phyloP scores from a whole-genome alignment of 306 rosid species.

The Quercus robur region DNA sequence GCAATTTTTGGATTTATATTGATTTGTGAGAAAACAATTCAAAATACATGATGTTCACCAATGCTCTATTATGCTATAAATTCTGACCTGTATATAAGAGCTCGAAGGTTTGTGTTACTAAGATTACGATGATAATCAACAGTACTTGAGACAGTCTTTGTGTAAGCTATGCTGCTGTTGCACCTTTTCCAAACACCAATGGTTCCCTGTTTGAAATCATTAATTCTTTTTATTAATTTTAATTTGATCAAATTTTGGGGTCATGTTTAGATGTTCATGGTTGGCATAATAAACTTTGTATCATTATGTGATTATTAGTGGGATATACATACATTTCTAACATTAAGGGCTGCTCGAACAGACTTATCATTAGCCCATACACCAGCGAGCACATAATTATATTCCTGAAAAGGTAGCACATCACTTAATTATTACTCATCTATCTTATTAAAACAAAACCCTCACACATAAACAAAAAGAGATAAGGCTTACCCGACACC shows the following conservation, averaged over 20 bases:
- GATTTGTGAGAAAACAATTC: not conserved
- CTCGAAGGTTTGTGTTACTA: constrained; percentile 17
- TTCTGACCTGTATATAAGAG: constrained; percentile 24
- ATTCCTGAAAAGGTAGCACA: constrained; percentile 1
- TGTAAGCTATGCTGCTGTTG: constrained; percentile 27
- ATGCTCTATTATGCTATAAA: not conserved
- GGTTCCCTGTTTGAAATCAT: constrained; percentile 4
- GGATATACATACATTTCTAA: constrained; percentile 10
- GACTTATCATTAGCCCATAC: constrained; percentile 22
- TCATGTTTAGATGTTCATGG: not conserved
- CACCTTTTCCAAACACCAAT: constrained; percentile 29
- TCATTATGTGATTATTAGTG: not conserved
- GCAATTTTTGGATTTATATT: not conserved
- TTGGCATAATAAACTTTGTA: not conserved
- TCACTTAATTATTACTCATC: not conserved
- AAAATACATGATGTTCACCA: not conserved
- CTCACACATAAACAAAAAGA: not conserved
- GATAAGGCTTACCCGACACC: constrained; percentile 18
- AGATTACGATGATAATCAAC: constrained; percentile 23
- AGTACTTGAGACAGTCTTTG: constrained; percentile 18
- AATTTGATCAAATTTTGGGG: not conserved
- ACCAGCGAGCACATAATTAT: constrained; percentile 14
- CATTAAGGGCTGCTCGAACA: constrained; percentile 21
- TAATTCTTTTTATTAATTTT: not conserved
- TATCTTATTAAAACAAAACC: not conserved